Evolutionary conservation across 2,329 filamentous ascomycete genomes (phyloP).

Genomic region (Ophiostoma piceae): DNA sequence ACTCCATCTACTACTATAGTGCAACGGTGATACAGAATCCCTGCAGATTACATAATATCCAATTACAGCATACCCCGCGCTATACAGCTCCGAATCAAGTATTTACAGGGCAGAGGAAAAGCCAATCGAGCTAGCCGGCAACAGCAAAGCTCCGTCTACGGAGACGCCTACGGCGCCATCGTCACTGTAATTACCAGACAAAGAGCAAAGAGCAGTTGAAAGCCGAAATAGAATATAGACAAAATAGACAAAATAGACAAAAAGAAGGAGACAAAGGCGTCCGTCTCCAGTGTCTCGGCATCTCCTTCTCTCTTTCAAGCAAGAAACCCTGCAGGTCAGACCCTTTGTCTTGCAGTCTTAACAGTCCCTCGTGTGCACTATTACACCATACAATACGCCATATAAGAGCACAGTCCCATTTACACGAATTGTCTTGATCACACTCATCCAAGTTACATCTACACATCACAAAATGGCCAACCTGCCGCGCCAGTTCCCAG

Average conservation of each 20-base stretch:
- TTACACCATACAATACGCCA: not conserved
- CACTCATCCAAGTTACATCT: not conserved
- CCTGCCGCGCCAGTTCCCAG: constrained; percentile 46
- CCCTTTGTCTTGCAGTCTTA: not conserved
- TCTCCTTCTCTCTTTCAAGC: not conserved
- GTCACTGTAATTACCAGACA: not conserved
- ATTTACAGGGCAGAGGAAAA: not conserved
- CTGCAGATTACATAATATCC: not conserved
- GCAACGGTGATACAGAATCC: no score
- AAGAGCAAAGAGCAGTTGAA: not conserved
- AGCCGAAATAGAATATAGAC: not conserved
- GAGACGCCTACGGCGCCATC: not conserved
- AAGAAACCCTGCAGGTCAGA: not conserved
- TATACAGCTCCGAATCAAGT: not conserved
- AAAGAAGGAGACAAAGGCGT: not conserved
- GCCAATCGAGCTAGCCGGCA: constrained; percentile 19
- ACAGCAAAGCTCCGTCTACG: not conserved
- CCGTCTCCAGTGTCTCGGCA: not conserved
- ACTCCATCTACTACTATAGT: not conserved
- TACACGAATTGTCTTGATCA: not conserved
- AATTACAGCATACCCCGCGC: not conserved
- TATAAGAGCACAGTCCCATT: constrained; percentile 10
- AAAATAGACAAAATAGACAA: not conserved
- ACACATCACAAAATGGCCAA: constrained; percentile 35
- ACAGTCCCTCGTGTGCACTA: not conserved